Conservation (phyloP, 495 filamentous ascomycete species). For the Aspergillus saccharolyticus region DNA sequence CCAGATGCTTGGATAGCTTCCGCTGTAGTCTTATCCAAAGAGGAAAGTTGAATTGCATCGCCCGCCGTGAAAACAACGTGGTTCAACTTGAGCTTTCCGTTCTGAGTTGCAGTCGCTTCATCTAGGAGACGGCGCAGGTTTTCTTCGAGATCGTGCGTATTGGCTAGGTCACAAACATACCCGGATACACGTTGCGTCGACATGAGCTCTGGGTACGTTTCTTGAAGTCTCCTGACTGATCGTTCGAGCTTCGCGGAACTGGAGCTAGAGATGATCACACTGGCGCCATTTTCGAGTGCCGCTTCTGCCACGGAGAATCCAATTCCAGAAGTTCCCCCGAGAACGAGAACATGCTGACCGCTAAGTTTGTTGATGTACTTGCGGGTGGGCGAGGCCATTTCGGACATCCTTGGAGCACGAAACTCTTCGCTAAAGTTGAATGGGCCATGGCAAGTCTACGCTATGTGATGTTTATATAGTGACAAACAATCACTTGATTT, state of each 20-base stretch:
- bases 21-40: conserved; percentile 34
- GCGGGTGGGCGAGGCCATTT: not conserved
- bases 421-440: too few species aligned
- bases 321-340: conserved; percentile 54
- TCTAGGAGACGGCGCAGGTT: conserved; percentile 45
- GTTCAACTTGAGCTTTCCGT: conserved; percentile 36
- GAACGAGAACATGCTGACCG: conserved; percentile 40
- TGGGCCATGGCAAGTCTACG: too few species aligned
- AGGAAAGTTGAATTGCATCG: conserved; percentile 32
- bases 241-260: conserved; percentile 32
- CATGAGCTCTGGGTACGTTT: conserved; percentile 24
- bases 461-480: too few species aligned
- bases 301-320: conserved; percentile 51
- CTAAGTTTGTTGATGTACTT: conserved; percentile 23
- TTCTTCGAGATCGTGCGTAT: conserved; percentile 34
- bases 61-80: conserved; percentile 62
- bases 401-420: too few species aligned
- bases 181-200: conserved; percentile 35
- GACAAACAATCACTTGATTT: too few species aligned
- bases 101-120: conserved; percentile 8
- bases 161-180: conserved; percentile 48
- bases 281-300: conserved; percentile 43
- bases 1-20: conserved; percentile 30
- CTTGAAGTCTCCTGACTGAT: conserved; percentile 34
- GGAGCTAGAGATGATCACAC: conserved; percentile 52